Conservation (phyloP, 352 stramenopile genomes). For the Globisporangium iwayamae region DNA sequence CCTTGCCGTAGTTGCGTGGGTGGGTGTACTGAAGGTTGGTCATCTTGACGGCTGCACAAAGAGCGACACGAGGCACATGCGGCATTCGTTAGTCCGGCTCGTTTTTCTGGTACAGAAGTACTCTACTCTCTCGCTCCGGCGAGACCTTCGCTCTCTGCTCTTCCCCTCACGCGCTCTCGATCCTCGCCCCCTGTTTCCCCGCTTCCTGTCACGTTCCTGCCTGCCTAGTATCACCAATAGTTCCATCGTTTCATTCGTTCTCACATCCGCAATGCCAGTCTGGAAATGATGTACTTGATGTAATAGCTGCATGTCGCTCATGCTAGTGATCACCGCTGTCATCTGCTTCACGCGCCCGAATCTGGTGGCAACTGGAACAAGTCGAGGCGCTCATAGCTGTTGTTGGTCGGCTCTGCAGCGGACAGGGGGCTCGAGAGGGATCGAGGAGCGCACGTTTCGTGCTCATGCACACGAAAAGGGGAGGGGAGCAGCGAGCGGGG, state of each 20-base stretch:
- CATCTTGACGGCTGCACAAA: conserved; percentile 61
- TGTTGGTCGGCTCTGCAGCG: neutral
- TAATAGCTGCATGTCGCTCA: neutral
- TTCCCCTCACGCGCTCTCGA: neutral
- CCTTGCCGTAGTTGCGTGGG: conserved; percentile 87
- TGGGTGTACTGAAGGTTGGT: conserved; percentile 88
- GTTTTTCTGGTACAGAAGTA: too few relatives aligned
- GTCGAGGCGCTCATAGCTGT: neutral
- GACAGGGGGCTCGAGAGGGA: neutral
- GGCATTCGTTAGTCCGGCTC: conserved; percentile 1
- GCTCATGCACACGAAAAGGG: neutral
- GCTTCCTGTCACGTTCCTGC: neutral
- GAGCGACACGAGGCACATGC: conserved; percentile 7
- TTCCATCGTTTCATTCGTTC: neutral
- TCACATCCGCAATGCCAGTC: neutral
- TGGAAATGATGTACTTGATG: neutral
- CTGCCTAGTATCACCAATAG: too few relatives aligned
- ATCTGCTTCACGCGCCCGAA: neutral
- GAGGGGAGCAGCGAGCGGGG: neutral
- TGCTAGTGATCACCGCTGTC: neutral
- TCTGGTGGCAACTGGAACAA: neutral
- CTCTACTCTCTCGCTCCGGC: too few relatives aligned
- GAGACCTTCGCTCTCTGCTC: neutral
- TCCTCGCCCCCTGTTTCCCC: neutral
- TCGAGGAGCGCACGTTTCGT: neutral